These are phyloP conservation scores for Phaeomoniella chlamydospora DNA, from an alignment of 2,329 filamentous ascomycete species.

Conservation along the genomic window DNA sequence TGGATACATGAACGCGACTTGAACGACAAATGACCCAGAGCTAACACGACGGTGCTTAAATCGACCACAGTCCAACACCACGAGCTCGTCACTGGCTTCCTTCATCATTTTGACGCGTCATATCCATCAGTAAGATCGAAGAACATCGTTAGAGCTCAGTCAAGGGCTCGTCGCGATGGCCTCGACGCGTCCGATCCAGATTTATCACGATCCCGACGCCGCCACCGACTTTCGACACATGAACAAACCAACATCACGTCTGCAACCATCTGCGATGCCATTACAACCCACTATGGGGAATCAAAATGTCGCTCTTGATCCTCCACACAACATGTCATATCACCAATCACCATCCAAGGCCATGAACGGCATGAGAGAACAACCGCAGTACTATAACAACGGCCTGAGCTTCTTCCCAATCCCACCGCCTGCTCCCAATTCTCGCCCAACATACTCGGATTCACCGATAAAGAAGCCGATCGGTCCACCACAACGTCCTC, in stretches of 20 bases:
- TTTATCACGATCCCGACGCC: slow-evolving; percentile 41
- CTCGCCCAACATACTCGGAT: slow-evolving; percentile 25
- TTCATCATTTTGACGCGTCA: slow-evolving; percentile 2
- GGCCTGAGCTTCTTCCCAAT: slow-evolving; percentile 45
- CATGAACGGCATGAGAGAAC: slow-evolving; percentile 1
- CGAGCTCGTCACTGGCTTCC: background rate
- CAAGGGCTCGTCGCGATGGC: slow-evolving; percentile 7
- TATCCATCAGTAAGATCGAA: background rate
- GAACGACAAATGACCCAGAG: background rate
- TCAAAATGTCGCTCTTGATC: background rate
- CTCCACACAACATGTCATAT: slow-evolving; percentile 4
- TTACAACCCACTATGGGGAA: slow-evolving; percentile 24
- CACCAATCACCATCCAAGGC: slow-evolving; percentile 8
- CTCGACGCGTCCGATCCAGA: slow-evolving; percentile 30
- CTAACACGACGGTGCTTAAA: background rate
- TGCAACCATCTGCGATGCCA: slow-evolving; percentile 39
- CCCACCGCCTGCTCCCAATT: slow-evolving; percentile 23
- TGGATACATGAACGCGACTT: background rate
- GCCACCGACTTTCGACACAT: slow-evolving; percentile 24
- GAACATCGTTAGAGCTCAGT: background rate
- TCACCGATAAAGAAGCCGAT: slow-evolving; percentile 30
- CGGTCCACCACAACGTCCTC: slow-evolving; percentile 17
- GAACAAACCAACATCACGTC: slow-evolving; percentile 19
- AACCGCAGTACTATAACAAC: slow-evolving; percentile 19
- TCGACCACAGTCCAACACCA: background rate